Evolutionary conservation across 2,329 filamentous ascomycete genomes (phyloP), one percentile per base, ranked within the genome.

Genomic region (Diplocarpon rosae): DNA sequence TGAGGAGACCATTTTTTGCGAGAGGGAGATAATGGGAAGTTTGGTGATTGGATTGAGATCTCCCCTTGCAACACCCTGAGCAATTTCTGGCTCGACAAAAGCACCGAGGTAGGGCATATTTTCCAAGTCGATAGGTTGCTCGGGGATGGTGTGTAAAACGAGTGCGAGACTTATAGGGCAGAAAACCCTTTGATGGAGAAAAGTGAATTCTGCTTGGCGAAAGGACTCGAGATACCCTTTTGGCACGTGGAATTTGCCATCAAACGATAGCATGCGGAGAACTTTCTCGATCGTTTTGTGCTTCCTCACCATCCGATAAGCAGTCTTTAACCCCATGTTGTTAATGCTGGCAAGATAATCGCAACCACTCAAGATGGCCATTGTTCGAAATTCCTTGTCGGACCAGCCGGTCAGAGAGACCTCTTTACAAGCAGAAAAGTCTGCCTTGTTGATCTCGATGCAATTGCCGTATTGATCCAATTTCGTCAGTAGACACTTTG

Each of bases 321-420:
- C 90, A 5, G 89, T 96, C 69, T 95, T 96, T 45, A 98, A 65
- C 0, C 92, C 92, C 64, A 98, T 78, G 40, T 83, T 83, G 45
- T 78, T 81, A 50, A 98, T 85, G 47, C 83, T 84, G 2, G 81
- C 70, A n/a, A 96, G 73, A 62, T 98, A 98, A 62, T 98, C 92
- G 61, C 92, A 98, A 7, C 92, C 92, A 60, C 88, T 95, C 48
- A 98, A 67, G 54, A 98, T 98, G 33, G 89, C 87, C 92, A 98
- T 98, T 42, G 80, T 80, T 47, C 92, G 78, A 57, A 98, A 98
- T 54, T 95, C 86, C 9, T 73, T 71, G 62, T 96, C 90, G 1
- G 85, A 84, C 90, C 90, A 98, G 7, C 89, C 90, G 3, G 87
- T 83, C 33, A 98, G 67, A 43, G 83, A 94, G 39, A 96, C 75